Evolutionary conservation across 257 asterid genomes (phyloP), one percentile per base, ranked within the genome.

Genomic region (Thymus mandschuricus): DNA sequence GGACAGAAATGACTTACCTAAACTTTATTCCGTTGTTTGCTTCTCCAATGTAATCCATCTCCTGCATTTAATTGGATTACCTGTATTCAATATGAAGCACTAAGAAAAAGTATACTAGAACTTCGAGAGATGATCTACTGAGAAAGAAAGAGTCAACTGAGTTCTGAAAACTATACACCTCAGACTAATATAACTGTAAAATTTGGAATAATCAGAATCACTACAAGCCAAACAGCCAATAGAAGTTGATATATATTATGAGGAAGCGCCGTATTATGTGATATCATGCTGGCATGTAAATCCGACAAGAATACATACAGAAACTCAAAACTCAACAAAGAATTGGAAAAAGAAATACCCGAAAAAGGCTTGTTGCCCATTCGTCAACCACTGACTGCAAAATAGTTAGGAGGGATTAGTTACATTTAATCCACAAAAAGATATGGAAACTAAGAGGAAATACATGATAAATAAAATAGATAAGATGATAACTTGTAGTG

Each of bases 31-130:
- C 98, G 81, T 91, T 94, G 60, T 77, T 78, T 75, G 98, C 98
- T 88, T 94, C 98, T 69, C 62, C 81, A 63, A 67, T 81, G 84
- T 94, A 94, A 85, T 91, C 89, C 97, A 94, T 94, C 97, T 94
- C 97, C 98, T 94, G 98, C 98, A 94, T 94, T 89, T 87, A 94
- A 91, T 84, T 86, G 87, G 96, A 91, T 84, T 78, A 83, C 97
- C 98, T 93, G 97, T 91, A 89, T 89, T 93, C 97, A 91, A 89
- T 93, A 83, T 83, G 85, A 85, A 88, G 91, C 86, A 82, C 98
- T 86, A 93, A 93, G 97, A 88, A 92, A 44, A 76, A 60, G 11
- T 51, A 49, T 63, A 28, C 57, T 38, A 69, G 75, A 61, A 72
- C 48, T 70, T 49, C 64, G 11, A 21, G 66, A 38, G n/a, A 49